phyloP scores from a whole-genome alignment of 1,284 basidiomycete species.

The Leccinum laetum region DNA sequence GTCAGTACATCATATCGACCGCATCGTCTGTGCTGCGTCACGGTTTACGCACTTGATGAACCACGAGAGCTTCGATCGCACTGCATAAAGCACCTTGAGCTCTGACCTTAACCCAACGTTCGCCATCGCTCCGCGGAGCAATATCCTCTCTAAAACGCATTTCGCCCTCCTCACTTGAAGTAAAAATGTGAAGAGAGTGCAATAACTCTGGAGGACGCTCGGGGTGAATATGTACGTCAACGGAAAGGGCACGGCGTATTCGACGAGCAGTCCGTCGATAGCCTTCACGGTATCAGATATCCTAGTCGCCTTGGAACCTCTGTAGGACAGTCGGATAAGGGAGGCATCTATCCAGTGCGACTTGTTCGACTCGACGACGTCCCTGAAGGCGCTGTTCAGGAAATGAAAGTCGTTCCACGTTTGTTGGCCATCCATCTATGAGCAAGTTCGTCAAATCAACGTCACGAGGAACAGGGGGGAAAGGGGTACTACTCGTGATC shows the following conservation, averaged over 20 bases:
- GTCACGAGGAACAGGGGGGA: background rate
- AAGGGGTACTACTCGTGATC: conserved; percentile 14
- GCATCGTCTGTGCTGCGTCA: background rate
- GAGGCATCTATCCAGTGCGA: conserved; percentile 58
- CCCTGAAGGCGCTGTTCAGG: conserved; percentile 75
- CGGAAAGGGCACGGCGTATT: conserved; percentile 83
- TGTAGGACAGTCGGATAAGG: conserved; percentile 73
- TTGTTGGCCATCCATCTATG: conserved; percentile 69
- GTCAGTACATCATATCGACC: conserved; percentile 10
- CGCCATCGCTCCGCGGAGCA: conserved; percentile 51
- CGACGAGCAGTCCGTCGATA: conserved; percentile 66
- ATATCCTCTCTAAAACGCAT: conserved; percentile 63
- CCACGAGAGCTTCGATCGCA: conserved; percentile 78
- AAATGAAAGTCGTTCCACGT: conserved; percentile 85
- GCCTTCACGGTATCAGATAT: conserved; percentile 55
- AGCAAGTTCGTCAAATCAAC: background rate
- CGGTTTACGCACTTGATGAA: conserved; percentile 71
- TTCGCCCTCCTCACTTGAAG: conserved; percentile 74
- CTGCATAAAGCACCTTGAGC: conserved; percentile 68
- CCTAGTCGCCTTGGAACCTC: conserved; percentile 43
- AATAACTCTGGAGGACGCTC: conserved; percentile 57
- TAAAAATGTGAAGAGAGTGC: conserved; percentile 75
- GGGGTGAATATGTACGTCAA: conserved; percentile 78
- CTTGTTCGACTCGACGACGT: conserved; percentile 56
- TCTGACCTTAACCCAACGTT: conserved; percentile 40